These are phyloP conservation scores for Elongisporangium undulatum DNA, from an alignment of 352 stramenopile genomes.

Conservation along the genomic window DNA sequence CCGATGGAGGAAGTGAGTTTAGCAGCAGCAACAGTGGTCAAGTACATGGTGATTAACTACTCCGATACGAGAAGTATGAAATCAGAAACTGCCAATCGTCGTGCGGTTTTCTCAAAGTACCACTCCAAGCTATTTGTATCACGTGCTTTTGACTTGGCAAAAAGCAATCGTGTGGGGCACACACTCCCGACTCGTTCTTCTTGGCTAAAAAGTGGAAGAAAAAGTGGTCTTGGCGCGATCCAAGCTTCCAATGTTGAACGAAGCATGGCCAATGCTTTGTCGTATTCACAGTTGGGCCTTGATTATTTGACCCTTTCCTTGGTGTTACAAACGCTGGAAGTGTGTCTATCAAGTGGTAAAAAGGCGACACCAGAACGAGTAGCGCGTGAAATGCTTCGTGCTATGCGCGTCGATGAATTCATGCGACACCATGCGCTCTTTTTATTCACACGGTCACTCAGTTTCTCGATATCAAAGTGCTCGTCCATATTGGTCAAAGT, in stretches of 20 bases:
- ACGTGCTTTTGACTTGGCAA: slow-evolving; percentile 74
- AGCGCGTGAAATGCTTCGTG: slow-evolving; percentile 61
- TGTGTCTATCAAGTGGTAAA: slow-evolving; percentile 82
- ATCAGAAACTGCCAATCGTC: slow-evolving; percentile 78
- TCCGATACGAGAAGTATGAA: slow-evolving; percentile 85
- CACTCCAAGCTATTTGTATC: slow-evolving; percentile 79
- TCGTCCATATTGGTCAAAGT: slow-evolving; percentile 86
- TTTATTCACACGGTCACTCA: slow-evolving; percentile 81
- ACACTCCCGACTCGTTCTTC: slow-evolving; percentile 23
- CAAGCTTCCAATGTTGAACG: slow-evolving; percentile 50
- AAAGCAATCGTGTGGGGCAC: slow-evolving; percentile 66
- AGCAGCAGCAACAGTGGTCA: slow-evolving; percentile 74
- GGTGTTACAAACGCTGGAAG: slow-evolving; percentile 78
- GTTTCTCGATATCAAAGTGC: slow-evolving; percentile 82
- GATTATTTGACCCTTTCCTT: slow-evolving; percentile 79
- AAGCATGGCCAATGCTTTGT: slow-evolving; percentile 75
- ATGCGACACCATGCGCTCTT: slow-evolving; percentile 83
- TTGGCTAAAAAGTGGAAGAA: slow-evolving; percentile 16
- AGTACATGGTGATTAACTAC: slow-evolving; percentile 90
- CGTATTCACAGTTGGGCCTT: slow-evolving; percentile 73
- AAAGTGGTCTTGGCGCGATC: slow-evolving; percentile 15
- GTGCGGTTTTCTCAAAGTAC: slow-evolving; percentile 82
- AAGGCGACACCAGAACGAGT: slow-evolving; percentile 81
- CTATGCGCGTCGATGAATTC: slow-evolving; percentile 86
- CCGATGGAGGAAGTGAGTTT: slow-evolving; percentile 85